Percentiles rank a stretch among this genome's conserved stretches.
phyloP scores from a whole-genome alignment of 2,329 filamentous ascomycete genomes.

The Phaeosphaeria sp. region DNA sequence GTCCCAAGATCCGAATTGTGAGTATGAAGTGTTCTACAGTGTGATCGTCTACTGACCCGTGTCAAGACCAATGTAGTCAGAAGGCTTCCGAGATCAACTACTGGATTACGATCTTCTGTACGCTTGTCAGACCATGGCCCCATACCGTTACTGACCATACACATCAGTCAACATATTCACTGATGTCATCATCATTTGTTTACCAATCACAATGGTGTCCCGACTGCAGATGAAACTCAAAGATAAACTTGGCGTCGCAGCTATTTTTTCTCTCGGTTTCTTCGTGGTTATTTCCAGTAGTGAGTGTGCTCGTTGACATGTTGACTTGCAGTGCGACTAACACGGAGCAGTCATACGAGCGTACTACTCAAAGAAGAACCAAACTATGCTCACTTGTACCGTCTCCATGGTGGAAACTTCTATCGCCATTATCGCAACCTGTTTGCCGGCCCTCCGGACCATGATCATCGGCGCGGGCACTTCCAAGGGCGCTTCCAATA shows the following conservation, averaged over 20 bases:
- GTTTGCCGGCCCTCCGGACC: slow-evolving; percentile 41
- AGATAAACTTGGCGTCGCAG: slow-evolving; percentile 28
- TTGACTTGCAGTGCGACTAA: slow-evolving; percentile 4
- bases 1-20: slow-evolving; percentile 25
- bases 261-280: slow-evolving; percentile 28
- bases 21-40: neutral
- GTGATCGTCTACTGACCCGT: slow-evolving; percentile 4
- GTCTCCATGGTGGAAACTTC: slow-evolving; percentile 36
- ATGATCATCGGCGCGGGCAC: slow-evolving; percentile 25
- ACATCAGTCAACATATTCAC: slow-evolving; percentile 27
- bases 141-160: neutral
- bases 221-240: slow-evolving; percentile 30
- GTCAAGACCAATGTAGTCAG: slow-evolving; percentile 25
- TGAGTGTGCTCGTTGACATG: slow-evolving; percentile 6
- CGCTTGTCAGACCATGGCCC: neutral
- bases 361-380: slow-evolving; percentile 23
- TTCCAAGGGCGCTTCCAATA: slow-evolving; percentile 16
- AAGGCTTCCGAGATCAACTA: slow-evolving; percentile 26
- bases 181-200: slow-evolving; percentile 26
- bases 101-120: slow-evolving; percentile 31
- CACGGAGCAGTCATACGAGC: slow-evolving; percentile 21
- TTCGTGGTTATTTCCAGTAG: slow-evolving; percentile 33
- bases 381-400: slow-evolving; percentile 31
- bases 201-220: slow-evolving; percentile 31
- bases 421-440: slow-evolving; percentile 51